Base-by-base conservation (phyloP, 192 early-diverging fungal species). In the Powellomyces hirtus region DNA sequence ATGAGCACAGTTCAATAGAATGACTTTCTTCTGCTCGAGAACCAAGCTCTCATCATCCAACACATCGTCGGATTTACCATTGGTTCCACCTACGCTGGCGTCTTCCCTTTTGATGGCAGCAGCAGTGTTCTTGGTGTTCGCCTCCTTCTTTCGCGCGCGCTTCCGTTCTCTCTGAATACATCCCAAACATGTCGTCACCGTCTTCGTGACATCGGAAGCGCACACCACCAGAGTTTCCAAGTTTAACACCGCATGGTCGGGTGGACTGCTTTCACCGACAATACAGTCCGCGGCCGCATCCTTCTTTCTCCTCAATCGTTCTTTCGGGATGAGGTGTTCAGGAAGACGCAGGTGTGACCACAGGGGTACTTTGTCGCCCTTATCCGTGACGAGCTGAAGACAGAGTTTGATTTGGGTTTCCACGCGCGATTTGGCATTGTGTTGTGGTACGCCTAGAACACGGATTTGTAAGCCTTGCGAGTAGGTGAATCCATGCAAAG, bases 321-420 rank as follows among this genome's bases (percentile, higher is more conserved):
- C 91, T 38, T 86, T 88, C 45, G 92, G 88, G 6, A 96, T 87
- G 71, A 94, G 82, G 34, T 86, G 77, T 74, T 96, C 93, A 4
- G 91, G 92, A 33, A 97, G 77, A 34, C 86, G 78, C 68, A 97
- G 78, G 64, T 94, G 92, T 38, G 92, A 88, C 91, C 92, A 96
- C 62, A 81, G 76, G 24, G 77, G 79, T 16, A 88, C 87, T 37
- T 88, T 89, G 61, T 89, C 88, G 64, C 89, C 90, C 56, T 73
- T 73, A 53, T 76, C 70, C 13, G 76, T 89, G 0, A 89, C 82
- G 29, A 98, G 80, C 66, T 94, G 91, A 68, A 98, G 73, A 33
- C 91, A 93, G 27, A 96, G 80, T 62, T 93, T 94, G 71, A 94
- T 94, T 77, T 95, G 95, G 22, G 95, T 98, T 78, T 98, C 94